phyloP scores from a whole-genome alignment of 2,329 filamentous ascomycete genomes.

The Gremmenia infestans region DNA sequence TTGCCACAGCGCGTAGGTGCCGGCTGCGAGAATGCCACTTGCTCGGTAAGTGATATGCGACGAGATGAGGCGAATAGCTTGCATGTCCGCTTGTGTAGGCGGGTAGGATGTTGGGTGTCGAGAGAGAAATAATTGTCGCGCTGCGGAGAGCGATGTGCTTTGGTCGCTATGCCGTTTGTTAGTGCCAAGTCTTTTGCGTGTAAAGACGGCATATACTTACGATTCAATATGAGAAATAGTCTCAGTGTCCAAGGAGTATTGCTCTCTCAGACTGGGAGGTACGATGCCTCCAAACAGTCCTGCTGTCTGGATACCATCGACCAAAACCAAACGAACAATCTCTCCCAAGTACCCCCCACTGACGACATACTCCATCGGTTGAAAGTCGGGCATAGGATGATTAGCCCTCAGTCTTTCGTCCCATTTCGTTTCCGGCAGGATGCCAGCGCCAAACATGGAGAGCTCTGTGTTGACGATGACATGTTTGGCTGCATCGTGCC shows the following conservation, averaged over 20 bases:
- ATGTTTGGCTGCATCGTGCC: conserved; percentile 55
- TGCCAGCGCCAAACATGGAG: conserved; percentile 58
- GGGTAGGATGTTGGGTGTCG: conserved; percentile 42
- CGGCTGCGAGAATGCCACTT: conserved; percentile 53
- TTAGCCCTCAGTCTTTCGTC: conserved; percentile 47
- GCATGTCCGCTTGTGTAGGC: conserved; percentile 45
- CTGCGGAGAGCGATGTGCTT: conserved; percentile 26
- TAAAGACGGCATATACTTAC: conserved; percentile 36
- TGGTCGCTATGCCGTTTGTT: conserved; percentile 13
- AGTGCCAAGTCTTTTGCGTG: neutral
- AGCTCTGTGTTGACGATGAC: conserved; percentile 65
- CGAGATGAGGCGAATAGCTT: conserved; percentile 48
- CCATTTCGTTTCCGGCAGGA: conserved; percentile 58
- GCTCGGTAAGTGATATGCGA: conserved; percentile 53
- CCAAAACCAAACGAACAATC: conserved; percentile 51
- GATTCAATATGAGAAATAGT: conserved; percentile 49
- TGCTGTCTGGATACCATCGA: conserved; percentile 53
- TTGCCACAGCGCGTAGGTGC: conserved; percentile 55
- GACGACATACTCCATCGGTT: conserved; percentile 58
- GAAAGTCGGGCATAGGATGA: conserved; percentile 54
- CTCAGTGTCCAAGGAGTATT: conserved; percentile 57
- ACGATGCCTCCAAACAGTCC: conserved; percentile 53
- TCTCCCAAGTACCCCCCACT: conserved; percentile 65
- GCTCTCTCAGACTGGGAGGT: conserved; percentile 46
- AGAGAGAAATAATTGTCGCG: conserved; percentile 44